A percentile compares a stretch with the other conserved stretches of the same genome.
Conservation (phyloP, 768 basidiomycete genomes). For the Leccinum variicolor region DNA sequence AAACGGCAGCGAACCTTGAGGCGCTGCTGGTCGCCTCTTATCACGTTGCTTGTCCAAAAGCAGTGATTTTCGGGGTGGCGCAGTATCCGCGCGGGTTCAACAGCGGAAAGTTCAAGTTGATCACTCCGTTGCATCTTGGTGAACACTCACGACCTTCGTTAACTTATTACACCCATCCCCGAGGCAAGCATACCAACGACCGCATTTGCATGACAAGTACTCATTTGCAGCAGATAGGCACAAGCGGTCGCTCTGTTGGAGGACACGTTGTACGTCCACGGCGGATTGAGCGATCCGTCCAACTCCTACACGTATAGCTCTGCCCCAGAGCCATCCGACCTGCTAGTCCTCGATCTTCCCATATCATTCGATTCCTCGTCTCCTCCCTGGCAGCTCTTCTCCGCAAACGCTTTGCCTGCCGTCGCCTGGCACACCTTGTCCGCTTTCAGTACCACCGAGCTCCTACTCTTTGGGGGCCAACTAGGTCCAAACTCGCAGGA, state of each 20-base stretch:
- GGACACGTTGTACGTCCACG: conserved; percentile 66
- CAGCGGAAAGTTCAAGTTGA: neutral
- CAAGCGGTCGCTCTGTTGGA: conserved; percentile 62
- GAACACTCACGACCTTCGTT: conserved; percentile 17
- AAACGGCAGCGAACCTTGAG: conserved; percentile 77
- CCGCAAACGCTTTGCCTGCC: conserved; percentile 49
- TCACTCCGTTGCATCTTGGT: conserved; percentile 9
- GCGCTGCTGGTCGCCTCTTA: no score
- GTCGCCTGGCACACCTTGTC: conserved; percentile 82
- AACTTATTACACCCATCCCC: conserved; percentile 26
- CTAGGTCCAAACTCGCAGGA: conserved; percentile 56
- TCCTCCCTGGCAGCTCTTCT: conserved; percentile 68
- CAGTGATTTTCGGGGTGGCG: neutral
- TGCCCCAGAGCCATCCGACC: conserved; percentile 69
- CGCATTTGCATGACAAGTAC: neutral
- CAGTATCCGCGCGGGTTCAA: conserved; percentile 9
- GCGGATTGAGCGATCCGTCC: conserved; percentile 74
- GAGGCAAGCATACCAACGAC: conserved; percentile 15
- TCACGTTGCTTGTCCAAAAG: conserved; percentile 9
- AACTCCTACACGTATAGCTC: conserved; percentile 69
- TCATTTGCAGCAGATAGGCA: conserved; percentile 66
- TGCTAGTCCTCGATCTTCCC: conserved; percentile 65
- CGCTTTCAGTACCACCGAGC: conserved; percentile 49
- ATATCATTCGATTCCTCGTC: conserved; percentile 53
- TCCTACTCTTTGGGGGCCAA: conserved; percentile 76